Evolutionary conservation across 352 stramenopile genomes (phyloP), one percentile per base, ranked within the genome.

Genomic region (Hyaloperonospora arabidopsidis): DNA sequence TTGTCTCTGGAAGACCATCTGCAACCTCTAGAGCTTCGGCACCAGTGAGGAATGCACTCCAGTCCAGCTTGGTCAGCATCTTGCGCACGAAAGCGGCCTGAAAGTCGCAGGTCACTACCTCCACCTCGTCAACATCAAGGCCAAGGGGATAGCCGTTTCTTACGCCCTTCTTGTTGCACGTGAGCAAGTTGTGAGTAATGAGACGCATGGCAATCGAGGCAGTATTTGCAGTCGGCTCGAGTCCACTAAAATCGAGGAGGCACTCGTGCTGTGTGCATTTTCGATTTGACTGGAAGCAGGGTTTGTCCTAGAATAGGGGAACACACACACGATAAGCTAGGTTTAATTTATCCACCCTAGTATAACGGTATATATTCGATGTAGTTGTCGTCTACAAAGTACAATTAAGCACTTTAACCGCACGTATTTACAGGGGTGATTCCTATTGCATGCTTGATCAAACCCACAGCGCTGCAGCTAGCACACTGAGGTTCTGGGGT

Each of bases 111-210:
- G 65, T 62, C 17, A 93, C 68, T 22, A 95, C 84, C 57, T 95
- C 82, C 18, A 94, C 66, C 52, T 92, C 63, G 8, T 78, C 72
- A 7, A 82, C 68, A 52, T 96, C 86, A 34, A 97, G 93, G 46
- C 60, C 55, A 39, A 97, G 70, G n/a, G 92, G 92, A 61, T 95
- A 97, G 39, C 92, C 92, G 44, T 94, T 93, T 57, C 70, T 63
- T 12, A 97, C 92, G 52, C 87, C 90, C 67, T 97, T 97, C 65
- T 96, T 94, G 68, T 96, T 96, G 72, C 83, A 97, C 51, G 86
- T 72, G 49, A 97, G 87, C 77, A 96, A 80, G 71, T 97, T 97
- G 72, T 97, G 90, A 28, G 91, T 97, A 64, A 97, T 92, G 23
- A 97, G 75, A 29, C 86, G 83, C 86, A 96, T 96, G 52, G 34